Conservation (phyloP, 1,284 basidiomycete genomes). For the Cryptococcus sp. region DNA sequence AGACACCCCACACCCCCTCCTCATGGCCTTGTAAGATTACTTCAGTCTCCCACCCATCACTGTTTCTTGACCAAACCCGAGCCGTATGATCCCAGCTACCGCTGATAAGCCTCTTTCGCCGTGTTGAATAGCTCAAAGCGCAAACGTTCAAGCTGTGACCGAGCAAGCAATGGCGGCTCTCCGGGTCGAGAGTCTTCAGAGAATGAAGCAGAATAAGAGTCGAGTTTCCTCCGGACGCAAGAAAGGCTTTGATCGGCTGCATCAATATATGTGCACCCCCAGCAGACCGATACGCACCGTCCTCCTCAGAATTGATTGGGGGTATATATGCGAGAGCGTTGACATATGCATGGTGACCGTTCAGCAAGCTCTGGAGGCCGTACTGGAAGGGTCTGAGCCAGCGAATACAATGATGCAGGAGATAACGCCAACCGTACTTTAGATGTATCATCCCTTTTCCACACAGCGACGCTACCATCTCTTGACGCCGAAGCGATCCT, state of each 20-base stretch:
- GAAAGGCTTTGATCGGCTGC: conserved; percentile 6
- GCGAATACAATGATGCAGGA: background rate
- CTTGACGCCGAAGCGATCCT: conserved; percentile 34
- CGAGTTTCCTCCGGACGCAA: conserved; percentile 43
- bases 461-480: conserved; percentile 36
- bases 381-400: conserved; percentile 14
- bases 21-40: conserved; percentile 33
- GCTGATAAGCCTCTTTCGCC: conserved; percentile 30
- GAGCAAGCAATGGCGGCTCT: conserved; percentile 26
- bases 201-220: conserved; percentile 40
- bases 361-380: conserved; percentile 24
- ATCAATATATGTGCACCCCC: no score
- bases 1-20: conserved; percentile 43
- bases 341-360: conserved; percentile 43
- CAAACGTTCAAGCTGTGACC: conserved; percentile 44
- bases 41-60: conserved; percentile 25
- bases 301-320: background rate
- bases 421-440: no score
- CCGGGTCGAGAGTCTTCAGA: conserved; percentile 20
- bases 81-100: conserved; percentile 45
- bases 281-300: background rate
- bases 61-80: conserved; percentile 29
- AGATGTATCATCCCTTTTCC: conserved; percentile 16
- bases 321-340: conserved; percentile 35
- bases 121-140: conserved; percentile 25